Percentiles rank a stretch among this genome's conserved stretches.
phyloP scores from a whole-genome alignment of 768 basidiomycete species.

The Clitopilus passeckerianus region DNA sequence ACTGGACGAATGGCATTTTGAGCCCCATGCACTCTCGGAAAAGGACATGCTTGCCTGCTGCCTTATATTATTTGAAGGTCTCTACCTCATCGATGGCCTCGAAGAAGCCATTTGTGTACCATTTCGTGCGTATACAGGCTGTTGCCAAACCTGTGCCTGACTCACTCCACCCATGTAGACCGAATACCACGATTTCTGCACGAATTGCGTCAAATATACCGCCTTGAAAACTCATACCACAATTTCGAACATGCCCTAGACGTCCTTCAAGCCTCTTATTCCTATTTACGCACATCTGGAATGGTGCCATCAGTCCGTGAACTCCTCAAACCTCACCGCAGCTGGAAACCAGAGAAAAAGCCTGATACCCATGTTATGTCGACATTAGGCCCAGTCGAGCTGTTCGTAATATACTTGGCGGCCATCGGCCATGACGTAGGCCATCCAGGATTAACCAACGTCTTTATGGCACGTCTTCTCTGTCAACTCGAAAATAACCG shows the following conservation, averaged over 20 bases:
- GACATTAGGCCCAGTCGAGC: constrained; percentile 59
- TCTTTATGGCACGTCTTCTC: constrained; percentile 74
- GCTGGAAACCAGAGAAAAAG: constrained; percentile 30
- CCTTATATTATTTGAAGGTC: constrained; percentile 79
- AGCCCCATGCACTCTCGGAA: constrained; percentile 78
- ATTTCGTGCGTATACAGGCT: constrained; percentile 41
- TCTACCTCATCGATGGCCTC: constrained; percentile 79
- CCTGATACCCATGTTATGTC: constrained; percentile 35
- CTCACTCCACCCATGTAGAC: constrained; percentile 35
- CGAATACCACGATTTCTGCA: constrained; percentile 75
- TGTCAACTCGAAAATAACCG: background rate
- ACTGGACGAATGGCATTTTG: constrained; percentile 84
- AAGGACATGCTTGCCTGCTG: constrained; percentile 82
- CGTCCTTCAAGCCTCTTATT: constrained; percentile 90
- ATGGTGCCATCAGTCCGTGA: constrained; percentile 76
- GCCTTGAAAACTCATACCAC: constrained; percentile 90
- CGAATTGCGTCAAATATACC: constrained; percentile 90
- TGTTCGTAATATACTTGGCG: constrained; percentile 83
- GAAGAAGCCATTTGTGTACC: constrained; percentile 50
- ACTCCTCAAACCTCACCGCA: constrained; percentile 47
- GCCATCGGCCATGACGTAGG: constrained; percentile 98
- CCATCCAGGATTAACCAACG: constrained; percentile 91
- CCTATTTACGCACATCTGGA: constrained; percentile 74
- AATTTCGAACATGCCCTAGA: constrained; percentile 97
- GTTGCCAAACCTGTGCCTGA: constrained; percentile 10